A percentile compares a stretch with the other conserved stretches of the same genome.
Evolutionary conservation across 2,329 filamentous ascomycete genomes (phyloP).

Genomic region (Exophiala calicioides): DNA sequence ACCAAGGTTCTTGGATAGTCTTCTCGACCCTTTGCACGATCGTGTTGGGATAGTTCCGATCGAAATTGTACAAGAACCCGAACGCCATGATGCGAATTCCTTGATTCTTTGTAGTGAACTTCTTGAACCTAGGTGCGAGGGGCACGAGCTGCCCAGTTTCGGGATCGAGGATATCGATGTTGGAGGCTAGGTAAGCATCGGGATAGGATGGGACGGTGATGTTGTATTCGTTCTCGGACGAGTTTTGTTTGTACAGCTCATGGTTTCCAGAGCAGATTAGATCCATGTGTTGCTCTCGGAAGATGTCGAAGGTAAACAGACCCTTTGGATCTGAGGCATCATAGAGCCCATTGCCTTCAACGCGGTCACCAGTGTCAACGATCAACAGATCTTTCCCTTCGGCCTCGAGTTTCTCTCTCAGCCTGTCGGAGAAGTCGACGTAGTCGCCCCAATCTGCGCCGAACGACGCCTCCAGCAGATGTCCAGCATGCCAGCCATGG

Average conservation of each 20-base stretch:
- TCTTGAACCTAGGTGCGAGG: slow-evolving; percentile 78
- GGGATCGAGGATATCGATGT: slow-evolving; percentile 82
- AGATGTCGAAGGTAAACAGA: slow-evolving; percentile 82
- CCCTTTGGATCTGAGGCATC: slow-evolving; percentile 87
- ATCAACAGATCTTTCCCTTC: slow-evolving; percentile 82
- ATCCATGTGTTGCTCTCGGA: slow-evolving; percentile 79
- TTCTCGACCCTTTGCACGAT: slow-evolving; percentile 77
- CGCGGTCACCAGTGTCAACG: slow-evolving; percentile 90
- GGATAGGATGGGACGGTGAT: slow-evolving; percentile 81
- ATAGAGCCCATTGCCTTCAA: slow-evolving; percentile 94
- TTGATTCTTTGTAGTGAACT: slow-evolving; percentile 88
- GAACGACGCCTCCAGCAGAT: slow-evolving; percentile 91
- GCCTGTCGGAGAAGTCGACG: slow-evolving; percentile 82
- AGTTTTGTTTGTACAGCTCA: slow-evolving; percentile 82
- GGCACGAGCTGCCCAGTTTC: slow-evolving; percentile 70
- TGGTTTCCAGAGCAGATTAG: slow-evolving; percentile 89
- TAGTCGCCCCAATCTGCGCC: slow-evolving; percentile 98
- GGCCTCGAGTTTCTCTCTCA: slow-evolving; percentile 75
- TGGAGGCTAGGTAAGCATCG: slow-evolving; percentile 82
- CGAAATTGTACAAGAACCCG: slow-evolving; percentile 95
- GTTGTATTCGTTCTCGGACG: slow-evolving; percentile 74
- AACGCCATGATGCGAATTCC: slow-evolving; percentile 82
- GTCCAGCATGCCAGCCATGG: slow-evolving; percentile 93
- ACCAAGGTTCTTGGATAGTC: slow-evolving; percentile 83
- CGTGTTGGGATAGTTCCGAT: slow-evolving; percentile 86